Evolutionary conservation across 2,329 filamentous ascomycete genomes (phyloP), one percentile per base, ranked within the genome.

Genomic region (Penicillium corylophilum): DNA sequence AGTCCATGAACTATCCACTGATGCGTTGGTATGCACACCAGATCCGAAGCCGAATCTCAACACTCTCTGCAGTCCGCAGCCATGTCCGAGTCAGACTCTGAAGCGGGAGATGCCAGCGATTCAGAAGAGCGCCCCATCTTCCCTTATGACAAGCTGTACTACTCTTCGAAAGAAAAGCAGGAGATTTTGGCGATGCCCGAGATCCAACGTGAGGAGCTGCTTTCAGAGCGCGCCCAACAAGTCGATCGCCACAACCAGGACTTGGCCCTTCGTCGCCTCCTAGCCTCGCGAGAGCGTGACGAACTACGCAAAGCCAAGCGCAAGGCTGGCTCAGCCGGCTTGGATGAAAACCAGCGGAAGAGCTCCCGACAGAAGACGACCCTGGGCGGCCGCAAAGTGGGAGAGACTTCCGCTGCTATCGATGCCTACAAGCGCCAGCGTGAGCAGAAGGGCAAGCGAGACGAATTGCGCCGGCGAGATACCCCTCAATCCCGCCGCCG

Each of bases 61-160:
- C 82, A 84, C 67, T 95, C 90, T 5, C 82, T 88, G 46, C 82
- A 87, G 64, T 95, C 91, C 10, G 91, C 86, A 20, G 87, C 89
- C 20, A 95, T 96, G 90, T 90, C 93, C 54, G 89, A 94, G 70
- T 94, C 88, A 41, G 87, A 90, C 58, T 90, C 89, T n/a, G 88
- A 89, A 57, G 83, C 82, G 22, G 86, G 89, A 59, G 76, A 79
- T 51, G 74, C 79, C 48, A 75, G 81, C 46, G 67, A 63, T 23
- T 74, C 74, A 22, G 73, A 74, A 36, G 72, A 76, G 46, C 71
- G 74, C 5, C 86, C 65, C 77, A 87, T 71, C 64, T 85, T 95
- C 67, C 91, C 93, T 0, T 82, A 96, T 56, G 94, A 99, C 59
- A 92, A 93, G 62, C 86, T 94, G 65, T 94, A 90, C 70, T 82